These are phyloP conservation scores for Cryptococcus hybrid DNA, from an alignment of 1,284 basidiomycete genomes.

Conservation along the genomic window DNA sequence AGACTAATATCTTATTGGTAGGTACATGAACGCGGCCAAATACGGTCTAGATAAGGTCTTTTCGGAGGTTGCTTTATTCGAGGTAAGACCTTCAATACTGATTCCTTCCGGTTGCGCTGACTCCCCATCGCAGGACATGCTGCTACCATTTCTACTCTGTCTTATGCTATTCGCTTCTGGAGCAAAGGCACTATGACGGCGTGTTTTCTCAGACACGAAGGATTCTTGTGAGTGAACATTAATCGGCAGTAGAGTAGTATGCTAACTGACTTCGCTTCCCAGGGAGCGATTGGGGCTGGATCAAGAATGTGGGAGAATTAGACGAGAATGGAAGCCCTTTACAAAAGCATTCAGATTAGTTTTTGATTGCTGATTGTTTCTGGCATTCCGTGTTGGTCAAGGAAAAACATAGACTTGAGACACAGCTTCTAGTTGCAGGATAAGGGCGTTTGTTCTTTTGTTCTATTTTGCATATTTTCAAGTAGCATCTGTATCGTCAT, in stretches of 20 bases:
- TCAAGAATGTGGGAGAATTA: conserved; percentile 72
- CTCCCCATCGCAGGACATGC: conserved; percentile 68
- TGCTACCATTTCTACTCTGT: conserved; percentile 90
- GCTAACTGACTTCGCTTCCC: conserved; percentile 14
- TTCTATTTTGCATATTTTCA: too few species aligned
- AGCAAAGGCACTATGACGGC: conserved; percentile 97
- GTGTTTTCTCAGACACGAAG: conserved; percentile 95
- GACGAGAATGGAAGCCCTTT: not conserved
- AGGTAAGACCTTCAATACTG: conserved; percentile 57
- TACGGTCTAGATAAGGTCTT: conserved; percentile 96
- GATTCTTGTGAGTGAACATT: conserved; percentile 75
- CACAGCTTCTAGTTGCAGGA: too few species aligned
- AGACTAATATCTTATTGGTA: conserved; percentile 39
- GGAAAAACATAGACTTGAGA: not conserved
- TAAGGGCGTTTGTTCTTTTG: too few species aligned
- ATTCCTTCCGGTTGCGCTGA: not conserved
- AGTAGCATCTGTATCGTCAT: too few species aligned
- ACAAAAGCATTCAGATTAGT: too few species aligned
- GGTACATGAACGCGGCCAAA: conserved; percentile 99
- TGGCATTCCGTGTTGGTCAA: too few species aligned
- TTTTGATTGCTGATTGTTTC: too few species aligned
- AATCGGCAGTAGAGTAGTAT: not conserved
- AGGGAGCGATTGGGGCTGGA: conserved; percentile 93
- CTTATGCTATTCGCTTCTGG: conserved; percentile 99
- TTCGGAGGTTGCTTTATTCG: conserved; percentile 99